Evolutionary conservation across 768 basidiomycete genomes (phyloP).

Genomic region (Holtermanniella nyarrowii): DNA sequence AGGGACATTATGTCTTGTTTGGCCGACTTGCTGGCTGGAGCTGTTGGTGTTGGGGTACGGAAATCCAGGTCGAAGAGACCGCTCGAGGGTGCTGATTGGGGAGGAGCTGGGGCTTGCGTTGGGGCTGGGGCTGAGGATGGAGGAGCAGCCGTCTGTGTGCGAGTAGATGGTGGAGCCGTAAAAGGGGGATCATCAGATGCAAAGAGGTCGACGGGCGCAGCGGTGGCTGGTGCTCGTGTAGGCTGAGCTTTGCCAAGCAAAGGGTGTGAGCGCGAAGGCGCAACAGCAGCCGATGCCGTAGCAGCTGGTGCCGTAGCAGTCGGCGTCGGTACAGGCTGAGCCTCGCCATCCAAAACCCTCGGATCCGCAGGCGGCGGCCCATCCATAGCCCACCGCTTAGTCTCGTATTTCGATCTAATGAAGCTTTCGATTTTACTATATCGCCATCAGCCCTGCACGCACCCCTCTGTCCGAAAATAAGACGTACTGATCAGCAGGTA

Average conservation of each 20-base stretch:
- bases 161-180: conserved; percentile 12
- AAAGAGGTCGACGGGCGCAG: conserved; percentile 32
- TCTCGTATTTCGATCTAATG: conserved; percentile 93
- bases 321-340: conserved; percentile 14
- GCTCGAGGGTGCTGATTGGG: conserved; percentile 6
- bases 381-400: conserved; percentile 83
- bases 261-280: conserved; percentile 23
- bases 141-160: too few relatives aligned
- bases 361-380: conserved; percentile 76
- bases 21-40: conserved; percentile 21
- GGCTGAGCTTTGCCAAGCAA: conserved; percentile 19
- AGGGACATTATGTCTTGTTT: conserved; percentile 39
- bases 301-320: conserved; percentile 19
- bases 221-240: conserved; percentile 15
- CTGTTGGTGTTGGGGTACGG: conserved; percentile 23
- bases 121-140: conserved; percentile 14
- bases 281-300: not conserved
- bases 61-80: conserved; percentile 40
- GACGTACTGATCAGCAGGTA: conserved; percentile 88
- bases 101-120: conserved; percentile 2
- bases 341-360: conserved; percentile 55
- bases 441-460: not conserved
- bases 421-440: conserved; percentile 93
- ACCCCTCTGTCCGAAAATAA: not conserved
- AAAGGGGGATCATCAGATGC: conserved; percentile 23